Percentiles rank a stretch among this genome's conserved stretches.
Evolutionary conservation across 2,329 filamentous ascomycete species (phyloP).

Genomic region (Fusarium metavorans): DNA sequence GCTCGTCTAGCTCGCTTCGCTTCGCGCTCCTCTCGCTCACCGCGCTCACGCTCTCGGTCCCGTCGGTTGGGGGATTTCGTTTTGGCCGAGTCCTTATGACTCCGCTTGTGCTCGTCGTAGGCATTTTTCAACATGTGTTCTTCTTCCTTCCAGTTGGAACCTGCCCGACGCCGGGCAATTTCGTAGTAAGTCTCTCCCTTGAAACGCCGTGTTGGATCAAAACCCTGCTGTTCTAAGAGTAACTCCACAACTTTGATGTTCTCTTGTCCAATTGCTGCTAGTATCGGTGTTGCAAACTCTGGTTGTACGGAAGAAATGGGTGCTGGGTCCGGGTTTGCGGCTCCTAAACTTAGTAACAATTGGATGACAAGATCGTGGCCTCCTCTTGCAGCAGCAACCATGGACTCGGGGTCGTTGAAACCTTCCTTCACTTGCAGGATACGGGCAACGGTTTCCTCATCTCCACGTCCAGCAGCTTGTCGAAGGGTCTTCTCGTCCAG

Average conservation of each 20-base stretch:
- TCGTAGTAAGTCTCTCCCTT: constrained; percentile 88
- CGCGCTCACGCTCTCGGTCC: constrained; percentile 56
- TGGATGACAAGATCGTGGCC: constrained; percentile 91
- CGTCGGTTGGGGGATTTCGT: constrained; percentile 63
- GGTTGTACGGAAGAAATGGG: constrained; percentile 69
- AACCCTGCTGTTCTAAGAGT: constrained; percentile 79
- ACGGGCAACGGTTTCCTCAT: constrained; percentile 71
- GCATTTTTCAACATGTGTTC: constrained; percentile 82
- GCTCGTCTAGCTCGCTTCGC: constrained; percentile 56
- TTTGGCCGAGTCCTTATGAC: constrained; percentile 61
- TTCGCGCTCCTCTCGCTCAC: constrained; percentile 58
- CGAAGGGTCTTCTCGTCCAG: constrained; percentile 72
- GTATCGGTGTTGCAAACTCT: constrained; percentile 90
- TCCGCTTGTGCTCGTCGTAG: constrained; percentile 73
- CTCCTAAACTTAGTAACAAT: constrained; percentile 77
- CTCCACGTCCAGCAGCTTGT: constrained; percentile 70
- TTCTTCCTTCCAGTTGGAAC: constrained; percentile 92
- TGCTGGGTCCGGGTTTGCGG: constrained; percentile 75
- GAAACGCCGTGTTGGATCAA: constrained; percentile 84
- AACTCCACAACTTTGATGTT: constrained; percentile 88
- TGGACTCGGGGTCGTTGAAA: constrained; percentile 82
- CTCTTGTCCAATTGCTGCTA: constrained; percentile 90
- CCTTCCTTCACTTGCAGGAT: constrained; percentile 71
- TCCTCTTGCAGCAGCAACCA: constrained; percentile 91
- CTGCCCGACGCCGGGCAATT: constrained; percentile 83